Base-by-base conservation (phyloP, 2,329 filamentous ascomycete genomes). In the Trematosphaeria pertusa region DNA sequence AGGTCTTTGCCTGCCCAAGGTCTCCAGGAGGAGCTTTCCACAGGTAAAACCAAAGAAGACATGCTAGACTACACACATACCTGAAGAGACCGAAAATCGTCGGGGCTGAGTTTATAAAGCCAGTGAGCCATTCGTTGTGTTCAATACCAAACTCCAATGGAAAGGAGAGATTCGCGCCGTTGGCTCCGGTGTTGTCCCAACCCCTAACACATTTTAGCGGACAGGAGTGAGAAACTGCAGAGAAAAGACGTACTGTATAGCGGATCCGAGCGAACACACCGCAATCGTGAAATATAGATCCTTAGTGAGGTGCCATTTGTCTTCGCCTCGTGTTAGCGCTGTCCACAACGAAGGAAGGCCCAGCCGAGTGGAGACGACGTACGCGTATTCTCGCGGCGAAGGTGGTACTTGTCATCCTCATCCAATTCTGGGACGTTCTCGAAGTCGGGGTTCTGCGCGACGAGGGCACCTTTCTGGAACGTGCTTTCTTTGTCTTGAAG, bases 391-490 rank as follows among this genome's bases (percentile, higher is more conserved):
- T 89, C 86, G 37, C 82, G 72, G 14, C 73, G 73, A 12, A 91
- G 75, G 9, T 74, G 76, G 10, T 78, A 71, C 24, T 78, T 71
- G 45, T 84, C 80, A 59, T 87, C 85, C 1, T 75, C 73, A 14
- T 84, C 78, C 46, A 77, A 72, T 1, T 91, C 77, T 9, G 81
- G 79, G 41, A 89, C 78, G 15, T 78, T 73, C 44, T 88, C 84
- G 65, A 78, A 87, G 12, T 73, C 72, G 0, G 87, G 87, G 58
- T 85, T 82, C 69, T 88, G 86, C 1, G 88, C 88, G 11, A 89
- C 80, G 9, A 91, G 75, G 2, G 87, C 88, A 22, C 87, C 88
- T 15, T 36, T 38, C 44, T 81, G 76, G 36, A 89, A 37, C 7
- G 14, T 37, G 14, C 10, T 37, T 21, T 37, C 37, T 30, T 40